Base-by-base conservation (phyloP, 225 moss, liverwort and hornwort genomes). In the Polytrichum formosum region DNA sequence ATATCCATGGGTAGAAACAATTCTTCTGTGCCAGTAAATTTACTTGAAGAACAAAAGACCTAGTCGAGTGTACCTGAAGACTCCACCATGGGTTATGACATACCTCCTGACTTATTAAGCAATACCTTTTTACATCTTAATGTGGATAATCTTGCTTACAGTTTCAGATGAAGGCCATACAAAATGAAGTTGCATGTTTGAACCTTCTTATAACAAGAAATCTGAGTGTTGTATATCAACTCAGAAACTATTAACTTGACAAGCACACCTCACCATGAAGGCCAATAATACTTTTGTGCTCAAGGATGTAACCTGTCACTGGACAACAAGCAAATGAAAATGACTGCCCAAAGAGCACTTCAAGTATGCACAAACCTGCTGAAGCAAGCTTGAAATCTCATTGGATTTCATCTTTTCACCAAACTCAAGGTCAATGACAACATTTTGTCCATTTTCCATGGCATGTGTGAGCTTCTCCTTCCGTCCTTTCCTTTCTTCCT, bases 381-480 rank as follows among this genome's bases (percentile, higher is more conserved):
- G 98, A 60, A 91, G 84, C 81, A 94, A 87, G 75, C 98, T 98
- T 29, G 77, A 82, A 26, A 98, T 73, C 72, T 98, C 98, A 71
- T 85, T 90, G 1, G 90, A 73, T 67, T 79, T 98, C 98, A 98
- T 98, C 66, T 90, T 82, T 6, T 92, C 82, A 66, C 85, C 81
- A 54, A 98, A 98, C 71, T 98, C 98, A 6, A 98, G 94, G 54
- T 98, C 98, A 54, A 98, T 87, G 67, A 98, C 94, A 27, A 94
- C 55, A 63, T 98, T 98, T 75, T 94, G 94, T 29, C 92, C 92
- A 2, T 84, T 73, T 10, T 79, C 77, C 78, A 98, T 77, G 26
- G 94, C 92, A 26, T 79, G 82, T 7, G 66, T 66, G 21, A 94
- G 86, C 83, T 83, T 98, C 69, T 91, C 92, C 80, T 89, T 94